Evolutionary conservation across 345 rosid genomes (phyloP).

Genomic region (Eucalyptus regnans): DNA sequence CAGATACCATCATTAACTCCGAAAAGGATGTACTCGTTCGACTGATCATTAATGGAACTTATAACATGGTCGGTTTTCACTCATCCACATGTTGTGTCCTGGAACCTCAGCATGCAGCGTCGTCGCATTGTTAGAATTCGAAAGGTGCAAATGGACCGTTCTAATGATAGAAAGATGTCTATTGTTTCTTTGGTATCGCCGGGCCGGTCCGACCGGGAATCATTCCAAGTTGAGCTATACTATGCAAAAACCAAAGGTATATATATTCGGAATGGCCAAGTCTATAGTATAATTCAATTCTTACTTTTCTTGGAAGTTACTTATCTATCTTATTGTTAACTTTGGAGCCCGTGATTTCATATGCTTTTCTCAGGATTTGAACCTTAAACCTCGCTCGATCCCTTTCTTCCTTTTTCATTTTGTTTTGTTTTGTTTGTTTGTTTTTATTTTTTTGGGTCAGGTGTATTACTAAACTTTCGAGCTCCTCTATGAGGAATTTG

Average conservation of each 20-base stretch:
- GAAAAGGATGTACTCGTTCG: not conserved
- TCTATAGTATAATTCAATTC: not conserved
- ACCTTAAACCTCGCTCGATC: not conserved
- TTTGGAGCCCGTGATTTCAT: not conserved
- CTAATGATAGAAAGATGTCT: not conserved
- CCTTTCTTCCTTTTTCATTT: not conserved
- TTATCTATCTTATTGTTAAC: not conserved
- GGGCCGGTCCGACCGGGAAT: not conserved
- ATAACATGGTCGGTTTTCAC: not conserved
- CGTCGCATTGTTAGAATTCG: not conserved
- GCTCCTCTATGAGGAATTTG: rapidly evolving
- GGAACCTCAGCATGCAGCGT: not conserved
- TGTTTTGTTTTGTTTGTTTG: too few species aligned
- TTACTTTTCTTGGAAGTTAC: too few species aligned
- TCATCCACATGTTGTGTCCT: not conserved
- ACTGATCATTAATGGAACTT: not conserved
- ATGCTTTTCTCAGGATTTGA: not conserved
- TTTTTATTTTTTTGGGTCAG: too few species aligned
- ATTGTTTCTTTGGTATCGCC: not conserved
- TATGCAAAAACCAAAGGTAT: not conserved
- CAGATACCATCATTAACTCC: not conserved
- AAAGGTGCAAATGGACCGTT: not conserved
- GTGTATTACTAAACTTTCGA: too few species aligned
- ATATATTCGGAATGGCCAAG: not conserved
- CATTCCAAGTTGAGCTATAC: not conserved